These are phyloP conservation scores for Paracamarosporium sp. DNA, from an alignment of 2,329 filamentous ascomycete species.

Conservation along the genomic window DNA sequence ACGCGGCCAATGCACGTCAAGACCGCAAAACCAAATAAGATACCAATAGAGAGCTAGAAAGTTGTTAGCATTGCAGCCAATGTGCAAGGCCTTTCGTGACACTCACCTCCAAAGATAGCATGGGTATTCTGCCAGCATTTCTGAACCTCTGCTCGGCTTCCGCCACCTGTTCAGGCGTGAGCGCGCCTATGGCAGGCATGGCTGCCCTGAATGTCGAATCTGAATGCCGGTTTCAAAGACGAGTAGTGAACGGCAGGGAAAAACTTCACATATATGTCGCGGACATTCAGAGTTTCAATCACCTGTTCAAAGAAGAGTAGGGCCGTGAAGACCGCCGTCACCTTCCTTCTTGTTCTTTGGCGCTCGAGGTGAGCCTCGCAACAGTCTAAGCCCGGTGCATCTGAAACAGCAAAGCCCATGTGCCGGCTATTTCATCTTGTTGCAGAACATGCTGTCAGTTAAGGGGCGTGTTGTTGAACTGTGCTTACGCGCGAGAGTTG, in stretches of 20 bases:
- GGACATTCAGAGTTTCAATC: background rate
- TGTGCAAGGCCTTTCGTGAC: background rate
- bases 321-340: background rate
- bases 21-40: slow-evolving; percentile 3
- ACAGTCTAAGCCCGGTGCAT: background rate
- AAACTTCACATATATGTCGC: background rate
- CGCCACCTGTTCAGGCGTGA: background rate
- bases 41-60: background rate
- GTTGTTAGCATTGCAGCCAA: background rate
- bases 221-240: background rate
- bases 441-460: background rate
- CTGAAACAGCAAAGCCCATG: background rate
- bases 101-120: background rate
- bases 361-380: background rate
- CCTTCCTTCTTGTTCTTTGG: background rate
- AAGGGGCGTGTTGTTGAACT: background rate
- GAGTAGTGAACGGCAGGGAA: background rate
- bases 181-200: background rate
- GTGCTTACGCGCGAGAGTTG: background rate
- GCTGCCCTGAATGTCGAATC: background rate
- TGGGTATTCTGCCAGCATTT: background rate
- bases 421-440: background rate
- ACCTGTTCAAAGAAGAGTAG: background rate
- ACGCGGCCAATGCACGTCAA: slow-evolving; percentile 3
- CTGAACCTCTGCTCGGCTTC: background rate